phyloP scores from a whole-genome alignment of 106 monocot species.

The Phalaenopsis equestris region DNA sequence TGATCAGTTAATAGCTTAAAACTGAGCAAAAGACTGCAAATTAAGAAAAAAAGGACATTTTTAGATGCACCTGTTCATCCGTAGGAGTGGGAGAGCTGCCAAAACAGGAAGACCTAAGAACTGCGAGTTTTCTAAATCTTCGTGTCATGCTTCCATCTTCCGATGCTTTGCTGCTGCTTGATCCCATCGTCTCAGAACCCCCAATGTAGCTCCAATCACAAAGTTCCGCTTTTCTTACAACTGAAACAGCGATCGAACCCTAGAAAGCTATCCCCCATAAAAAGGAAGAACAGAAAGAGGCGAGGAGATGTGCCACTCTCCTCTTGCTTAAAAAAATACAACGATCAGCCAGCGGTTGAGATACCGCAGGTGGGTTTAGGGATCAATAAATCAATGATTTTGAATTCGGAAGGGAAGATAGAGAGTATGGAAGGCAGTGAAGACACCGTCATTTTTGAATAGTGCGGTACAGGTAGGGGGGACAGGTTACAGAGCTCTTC shows the following conservation, averaged over 20 bases:
- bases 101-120: conserved; percentile 1
- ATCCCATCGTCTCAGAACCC: not conserved
- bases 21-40: not conserved
- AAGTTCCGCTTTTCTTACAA: not conserved
- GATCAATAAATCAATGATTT: not conserved
- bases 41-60: not conserved
- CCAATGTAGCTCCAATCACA: conserved; percentile 6
- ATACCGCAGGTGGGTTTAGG: conserved; percentile 3
- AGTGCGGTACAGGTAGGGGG: not conserved
- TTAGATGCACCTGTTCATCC: not conserved
- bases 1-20: not conserved
- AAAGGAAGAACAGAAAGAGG: not conserved
- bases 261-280: not conserved
- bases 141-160: conserved; percentile 1
- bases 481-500: not conserved
- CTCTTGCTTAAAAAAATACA: not conserved
- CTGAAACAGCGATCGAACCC: not conserved
- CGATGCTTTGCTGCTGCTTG: not conserved
- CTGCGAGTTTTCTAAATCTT: not conserved
- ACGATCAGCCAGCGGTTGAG: not conserved
- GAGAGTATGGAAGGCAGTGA: not conserved
- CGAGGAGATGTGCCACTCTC: not conserved
- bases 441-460: not conserved
- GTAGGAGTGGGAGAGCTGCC: not conserved
- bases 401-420: not conserved